Conservation (phyloP, 2,329 filamentous ascomycete genomes). For the Aspergillus ustus region DNA sequence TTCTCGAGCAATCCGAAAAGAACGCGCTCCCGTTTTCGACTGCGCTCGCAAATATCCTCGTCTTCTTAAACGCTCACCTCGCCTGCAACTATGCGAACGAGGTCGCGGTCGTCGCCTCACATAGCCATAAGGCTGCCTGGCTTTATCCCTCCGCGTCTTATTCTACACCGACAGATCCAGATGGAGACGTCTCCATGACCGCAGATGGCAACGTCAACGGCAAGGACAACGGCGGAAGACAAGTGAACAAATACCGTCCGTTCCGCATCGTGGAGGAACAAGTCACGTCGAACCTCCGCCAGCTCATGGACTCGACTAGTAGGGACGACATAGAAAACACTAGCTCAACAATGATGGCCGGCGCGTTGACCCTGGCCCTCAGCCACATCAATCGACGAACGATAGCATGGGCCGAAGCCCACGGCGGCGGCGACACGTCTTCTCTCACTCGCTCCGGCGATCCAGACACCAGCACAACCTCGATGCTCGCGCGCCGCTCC, state of each 20-base stretch:
- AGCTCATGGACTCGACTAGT: slow-evolving; percentile 73
- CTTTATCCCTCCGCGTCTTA: slow-evolving; percentile 70
- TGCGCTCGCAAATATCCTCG: slow-evolving; percentile 84
- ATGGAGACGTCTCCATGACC: slow-evolving; percentile 64
- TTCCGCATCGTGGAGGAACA: slow-evolving; percentile 86
- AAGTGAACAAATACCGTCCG: slow-evolving; percentile 89
- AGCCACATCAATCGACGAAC: slow-evolving; percentile 86
- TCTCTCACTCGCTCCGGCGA: slow-evolving; percentile 39
- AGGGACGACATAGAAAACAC: slow-evolving; percentile 61
- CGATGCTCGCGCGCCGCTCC: slow-evolving; percentile 14
- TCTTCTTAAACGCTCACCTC: slow-evolving; percentile 96
- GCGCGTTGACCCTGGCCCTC: slow-evolving; percentile 86
- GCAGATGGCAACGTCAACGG: slow-evolving; percentile 41
- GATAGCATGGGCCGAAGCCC: slow-evolving; percentile 65
- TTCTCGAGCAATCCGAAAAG: slow-evolving; percentile 61
- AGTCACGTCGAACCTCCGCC: slow-evolving; percentile 73
- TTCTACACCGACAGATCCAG: slow-evolving; percentile 28
- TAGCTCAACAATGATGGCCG: slow-evolving; percentile 84
- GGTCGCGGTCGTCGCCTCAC: slow-evolving; percentile 87
- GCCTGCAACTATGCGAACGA: slow-evolving; percentile 93
- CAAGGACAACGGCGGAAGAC: slow-evolving; percentile 35
- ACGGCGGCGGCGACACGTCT: slow-evolving; percentile 53
- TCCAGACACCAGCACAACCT: slow-evolving; percentile 34
- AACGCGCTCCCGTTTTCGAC: slow-evolving; percentile 75
- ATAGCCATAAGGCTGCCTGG: slow-evolving; percentile 84